These are phyloP conservation scores for Sporothrix brunneoviolacea DNA, from an alignment of 2,329 filamentous ascomycete species.

Conservation along the genomic window DNA sequence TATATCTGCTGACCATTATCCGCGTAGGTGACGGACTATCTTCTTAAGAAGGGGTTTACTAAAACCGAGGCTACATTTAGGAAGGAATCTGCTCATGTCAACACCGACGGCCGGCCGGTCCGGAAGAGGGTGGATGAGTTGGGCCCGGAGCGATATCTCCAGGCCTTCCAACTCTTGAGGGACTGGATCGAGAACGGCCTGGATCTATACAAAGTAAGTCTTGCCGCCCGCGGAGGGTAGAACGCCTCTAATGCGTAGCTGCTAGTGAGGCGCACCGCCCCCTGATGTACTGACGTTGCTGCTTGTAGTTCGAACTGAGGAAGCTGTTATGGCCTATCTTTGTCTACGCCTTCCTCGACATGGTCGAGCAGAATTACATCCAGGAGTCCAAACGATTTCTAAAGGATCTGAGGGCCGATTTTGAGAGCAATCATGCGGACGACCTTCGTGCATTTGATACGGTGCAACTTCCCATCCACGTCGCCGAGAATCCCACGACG, in stretches of 20 bases:
- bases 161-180: constrained; percentile 65
- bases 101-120: constrained; percentile 72
- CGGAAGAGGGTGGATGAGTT: constrained; percentile 57
- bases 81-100: constrained; percentile 78
- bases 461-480: constrained; percentile 70
- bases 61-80: constrained; percentile 88
- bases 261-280: too few relatives aligned
- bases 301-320: constrained; percentile 67
- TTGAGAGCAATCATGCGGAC: constrained; percentile 71
- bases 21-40: constrained; percentile 74
- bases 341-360: constrained; percentile 82
- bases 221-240: constrained; percentile 7
- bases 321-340: constrained; percentile 91
- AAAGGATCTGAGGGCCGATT: constrained; percentile 57
- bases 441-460: constrained; percentile 70
- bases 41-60: constrained; percentile 91
- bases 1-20: neutral
- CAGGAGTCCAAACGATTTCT: constrained; percentile 71
- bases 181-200: constrained; percentile 87
- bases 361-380: constrained; percentile 64
- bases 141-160: constrained; percentile 70
- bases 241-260: too few relatives aligned
- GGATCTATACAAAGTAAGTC: constrained; percentile 79
- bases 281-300: neutral
- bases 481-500: constrained; percentile 68